Base-by-base conservation (phyloP, 2,329 filamentous ascomycete genomes). In the Tolypocladium tropicale region DNA sequence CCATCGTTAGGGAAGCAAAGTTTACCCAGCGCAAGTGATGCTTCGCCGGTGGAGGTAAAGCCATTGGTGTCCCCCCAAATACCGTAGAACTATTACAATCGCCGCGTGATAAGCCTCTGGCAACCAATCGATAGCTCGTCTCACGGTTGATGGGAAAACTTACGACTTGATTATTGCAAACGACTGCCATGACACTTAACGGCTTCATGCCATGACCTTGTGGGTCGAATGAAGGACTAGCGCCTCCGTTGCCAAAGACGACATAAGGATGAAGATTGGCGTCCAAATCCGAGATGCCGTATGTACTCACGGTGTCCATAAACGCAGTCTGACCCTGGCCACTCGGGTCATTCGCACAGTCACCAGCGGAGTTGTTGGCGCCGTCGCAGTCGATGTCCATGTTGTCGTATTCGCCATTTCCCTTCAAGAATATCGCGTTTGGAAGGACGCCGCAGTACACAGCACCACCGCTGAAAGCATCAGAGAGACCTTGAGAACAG, bases 221-320 rank as follows among this genome's bases (percentile, higher is more conserved):
- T 16, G 34, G 34, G 14, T 11, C 18, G 14, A 37, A 37, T 18
- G 34, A 37, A 16, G 34, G 12, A 37, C 3, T 4, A 18, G 34
- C 34, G 12, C 34, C 34, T 37, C 14, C 34, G 18, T 37, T 37
- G 11, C 34, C 34, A 16, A 37, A 37, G 2, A 37, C 34, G 34
- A 37, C 71, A 55, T 76, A 78, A 1, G 72, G 68, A 57, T 77
- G 74, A n/a, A 75, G 63, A 50, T 74, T 74, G 14, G 75, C 68
- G 59, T 77, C 68, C 5, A 78, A 62, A 53, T 77, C 74, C 16
- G 14, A 10, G 1, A 64, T 59, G 12, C 66, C 67, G 52, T 70
- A 74, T 12, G 59, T 53, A 4, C 51, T 55, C 25, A 76, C 59
- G 0, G 59, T 61, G 23, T 69, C 62, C 52, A 67, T 63, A 62